phyloP scores from a whole-genome alignment of 306 rosid genomes.

The Myrica gale region DNA sequence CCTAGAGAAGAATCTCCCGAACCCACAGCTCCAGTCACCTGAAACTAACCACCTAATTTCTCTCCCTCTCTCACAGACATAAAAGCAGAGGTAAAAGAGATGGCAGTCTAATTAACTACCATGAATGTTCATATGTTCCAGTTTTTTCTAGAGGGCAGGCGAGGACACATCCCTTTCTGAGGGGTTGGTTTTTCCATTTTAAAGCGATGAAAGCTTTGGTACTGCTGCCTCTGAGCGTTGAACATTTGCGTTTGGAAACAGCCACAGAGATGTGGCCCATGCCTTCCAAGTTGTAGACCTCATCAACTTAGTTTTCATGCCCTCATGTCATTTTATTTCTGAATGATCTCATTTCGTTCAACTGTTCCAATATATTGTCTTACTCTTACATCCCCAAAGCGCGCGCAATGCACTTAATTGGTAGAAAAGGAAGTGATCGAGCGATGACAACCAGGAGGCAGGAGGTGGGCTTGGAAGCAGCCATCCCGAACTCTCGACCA shows the following conservation, averaged over 20 bases:
- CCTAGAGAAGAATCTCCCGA: slow-evolving; percentile 47
- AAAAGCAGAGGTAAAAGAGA: slow-evolving; percentile 46
- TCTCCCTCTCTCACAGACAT: slow-evolving; percentile 16
- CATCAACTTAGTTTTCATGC: slow-evolving; percentile 32
- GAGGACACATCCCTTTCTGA: slow-evolving; percentile 59
- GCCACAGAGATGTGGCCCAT: slow-evolving; percentile 41
- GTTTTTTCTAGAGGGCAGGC: slow-evolving; percentile 36
- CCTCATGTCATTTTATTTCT: slow-evolving; percentile 29
- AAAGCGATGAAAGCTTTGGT: slow-evolving; percentile 55
- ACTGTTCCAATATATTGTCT: slow-evolving; percentile 2
- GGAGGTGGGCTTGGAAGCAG: no score
- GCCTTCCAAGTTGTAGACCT: slow-evolving; percentile 47
- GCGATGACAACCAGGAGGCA: no score
- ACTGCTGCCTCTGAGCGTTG: slow-evolving; percentile 41
- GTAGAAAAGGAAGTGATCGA: no score
- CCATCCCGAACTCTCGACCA: neutral
- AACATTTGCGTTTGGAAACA: slow-evolving; percentile 27
- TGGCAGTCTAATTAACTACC: slow-evolving; percentile 62
- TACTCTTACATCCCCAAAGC: neutral
- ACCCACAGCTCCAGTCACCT: slow-evolving; percentile 31
- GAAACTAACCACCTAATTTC: slow-evolving; percentile 41
- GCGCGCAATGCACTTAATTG: no score
- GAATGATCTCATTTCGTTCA: slow-evolving; percentile 26
- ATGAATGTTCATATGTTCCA: slow-evolving; percentile 48
- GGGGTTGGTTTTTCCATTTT: slow-evolving; percentile 49